phyloP scores from a whole-genome alignment of 2,329 filamentous ascomycete genomes.

The Nothophaeocryptopus gaeumannii region DNA sequence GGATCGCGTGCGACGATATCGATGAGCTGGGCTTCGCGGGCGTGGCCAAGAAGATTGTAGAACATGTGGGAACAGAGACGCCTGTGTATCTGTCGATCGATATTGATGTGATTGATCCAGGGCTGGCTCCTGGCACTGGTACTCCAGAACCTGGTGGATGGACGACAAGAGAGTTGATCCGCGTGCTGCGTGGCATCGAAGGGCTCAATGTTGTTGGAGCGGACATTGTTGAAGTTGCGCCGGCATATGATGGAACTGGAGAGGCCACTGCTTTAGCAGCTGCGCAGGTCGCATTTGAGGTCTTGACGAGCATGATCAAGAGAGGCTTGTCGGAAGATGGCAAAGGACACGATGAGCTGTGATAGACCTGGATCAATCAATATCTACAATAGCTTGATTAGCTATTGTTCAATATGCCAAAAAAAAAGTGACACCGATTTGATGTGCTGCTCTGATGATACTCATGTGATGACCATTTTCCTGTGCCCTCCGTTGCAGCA shows the following conservation, averaged over 20 bases:
- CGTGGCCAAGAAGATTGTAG: slow-evolving; percentile 67
- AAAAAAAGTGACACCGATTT: too few species aligned
- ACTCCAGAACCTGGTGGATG: slow-evolving; percentile 89
- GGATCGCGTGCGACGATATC: slow-evolving; percentile 81
- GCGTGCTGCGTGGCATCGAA: slow-evolving; percentile 78
- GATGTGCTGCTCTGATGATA: too few species aligned
- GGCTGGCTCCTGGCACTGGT: slow-evolving; percentile 62
- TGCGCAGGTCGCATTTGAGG: slow-evolving; percentile 80
- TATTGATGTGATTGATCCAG: slow-evolving; percentile 78
- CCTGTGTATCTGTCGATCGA: slow-evolving; percentile 81
- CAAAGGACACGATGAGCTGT: slow-evolving; percentile 18
- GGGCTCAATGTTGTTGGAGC: slow-evolving; percentile 78
- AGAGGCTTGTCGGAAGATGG: slow-evolving; percentile 44
- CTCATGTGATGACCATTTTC: too few species aligned
- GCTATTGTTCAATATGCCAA: too few species aligned
- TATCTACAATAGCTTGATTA: too few species aligned
- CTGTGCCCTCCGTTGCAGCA: too few species aligned
- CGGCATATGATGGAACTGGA: slow-evolving; percentile 75
- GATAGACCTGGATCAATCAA: not conserved
- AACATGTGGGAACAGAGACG: slow-evolving; percentile 67
- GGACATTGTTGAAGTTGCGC: slow-evolving; percentile 85
- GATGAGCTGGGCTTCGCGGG: slow-evolving; percentile 74
- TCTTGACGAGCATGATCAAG: slow-evolving; percentile 74
- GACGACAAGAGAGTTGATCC: slow-evolving; percentile 83
- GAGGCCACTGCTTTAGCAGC: slow-evolving; percentile 81